These are phyloP conservation scores for Boletus vinaceobasis DNA, from an alignment of 768 basidiomycete genomes.

Conservation along the genomic window DNA sequence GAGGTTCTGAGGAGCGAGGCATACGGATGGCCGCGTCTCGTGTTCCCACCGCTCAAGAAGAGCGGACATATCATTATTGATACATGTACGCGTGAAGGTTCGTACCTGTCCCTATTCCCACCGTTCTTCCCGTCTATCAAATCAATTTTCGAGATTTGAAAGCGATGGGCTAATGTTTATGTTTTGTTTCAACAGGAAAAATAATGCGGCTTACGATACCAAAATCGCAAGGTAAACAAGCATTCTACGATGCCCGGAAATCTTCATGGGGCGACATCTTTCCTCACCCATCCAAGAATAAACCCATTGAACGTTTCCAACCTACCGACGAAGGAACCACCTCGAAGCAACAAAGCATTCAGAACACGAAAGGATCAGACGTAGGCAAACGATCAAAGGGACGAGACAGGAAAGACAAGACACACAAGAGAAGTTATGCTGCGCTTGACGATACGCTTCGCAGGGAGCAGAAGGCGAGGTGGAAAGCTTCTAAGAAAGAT, in stretches of 20 bases:
- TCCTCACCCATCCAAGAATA: slow-evolving; percentile 83
- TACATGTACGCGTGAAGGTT: slow-evolving; percentile 80
- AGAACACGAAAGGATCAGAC: slow-evolving; percentile 43
- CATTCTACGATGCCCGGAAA: slow-evolving; percentile 93
- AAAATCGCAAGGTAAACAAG: slow-evolving; percentile 92
- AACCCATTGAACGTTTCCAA: slow-evolving; percentile 61
- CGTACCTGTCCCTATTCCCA: slow-evolving; percentile 7
- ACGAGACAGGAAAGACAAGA: slow-evolving; percentile 24
- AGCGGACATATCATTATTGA: slow-evolving; percentile 92
- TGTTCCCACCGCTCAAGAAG: slow-evolving; percentile 89
- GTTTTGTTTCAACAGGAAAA: slow-evolving; percentile 52
- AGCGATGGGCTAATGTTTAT: not conserved
- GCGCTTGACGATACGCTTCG: slow-evolving; percentile 36
- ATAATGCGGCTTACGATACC: slow-evolving; percentile 91
- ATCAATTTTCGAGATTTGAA: slow-evolving; percentile 1
- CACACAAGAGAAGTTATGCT: slow-evolving; percentile 24
- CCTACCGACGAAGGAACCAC: slow-evolving; percentile 28
- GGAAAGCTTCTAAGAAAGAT: slow-evolving; percentile 24
- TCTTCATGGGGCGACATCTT: slow-evolving; percentile 93
- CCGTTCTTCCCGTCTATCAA: slow-evolving; percentile 2
- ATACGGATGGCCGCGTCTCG: slow-evolving; percentile 84
- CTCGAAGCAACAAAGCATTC: slow-evolving; percentile 25
- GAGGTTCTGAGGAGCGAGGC: slow-evolving; percentile 67
- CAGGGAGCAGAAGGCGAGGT: slow-evolving; percentile 35
- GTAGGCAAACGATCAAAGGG: slow-evolving; percentile 49